Evolutionary conservation across 257 asterid species (phyloP).

Genomic region (Nemophila menziesii): DNA sequence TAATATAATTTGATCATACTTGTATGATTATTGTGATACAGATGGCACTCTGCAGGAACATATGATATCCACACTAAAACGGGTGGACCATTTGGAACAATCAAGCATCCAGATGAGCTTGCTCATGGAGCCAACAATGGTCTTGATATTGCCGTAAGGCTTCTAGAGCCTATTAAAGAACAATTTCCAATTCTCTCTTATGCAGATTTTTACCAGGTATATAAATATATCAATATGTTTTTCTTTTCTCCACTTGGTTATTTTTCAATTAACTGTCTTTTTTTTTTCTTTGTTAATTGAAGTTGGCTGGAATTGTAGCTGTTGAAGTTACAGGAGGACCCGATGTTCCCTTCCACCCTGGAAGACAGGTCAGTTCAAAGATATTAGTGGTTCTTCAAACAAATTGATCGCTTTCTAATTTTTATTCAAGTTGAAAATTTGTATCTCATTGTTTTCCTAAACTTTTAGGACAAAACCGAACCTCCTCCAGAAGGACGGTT

Average conservation of each 20-base stretch:
- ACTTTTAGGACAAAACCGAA: slow-evolving; percentile 53
- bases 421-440: not conserved
- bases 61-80: slow-evolving; percentile 56
- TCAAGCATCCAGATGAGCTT: slow-evolving; percentile 44
- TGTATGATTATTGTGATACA: not conserved
- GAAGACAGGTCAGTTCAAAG: slow-evolving; percentile 41
- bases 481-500: slow-evolving; percentile 74
- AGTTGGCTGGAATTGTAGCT: slow-evolving; percentile 87
- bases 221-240: not conserved
- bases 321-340: slow-evolving; percentile 95
- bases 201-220: slow-evolving; percentile 70
- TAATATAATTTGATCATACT: no score
- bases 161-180: slow-evolving; percentile 62
- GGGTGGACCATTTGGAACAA: slow-evolving; percentile 83
- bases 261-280: no score
- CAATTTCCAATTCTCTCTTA: slow-evolving; percentile 50
- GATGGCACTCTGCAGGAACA: slow-evolving; percentile 27
- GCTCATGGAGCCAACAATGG: slow-evolving; percentile 72
- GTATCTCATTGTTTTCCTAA: not conserved
- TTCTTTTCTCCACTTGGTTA: not conserved
- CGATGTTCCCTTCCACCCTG: slow-evolving; percentile 78
- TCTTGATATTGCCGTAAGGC: slow-evolving; percentile 61
- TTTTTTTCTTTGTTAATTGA: not conserved
- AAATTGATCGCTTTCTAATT: not conserved
- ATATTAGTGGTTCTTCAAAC: no score